Evolutionary conservation across 495 filamentous ascomycete genomes (phyloP), one percentile per base, ranked within the genome.

Genomic region (Xylaria curta): DNA sequence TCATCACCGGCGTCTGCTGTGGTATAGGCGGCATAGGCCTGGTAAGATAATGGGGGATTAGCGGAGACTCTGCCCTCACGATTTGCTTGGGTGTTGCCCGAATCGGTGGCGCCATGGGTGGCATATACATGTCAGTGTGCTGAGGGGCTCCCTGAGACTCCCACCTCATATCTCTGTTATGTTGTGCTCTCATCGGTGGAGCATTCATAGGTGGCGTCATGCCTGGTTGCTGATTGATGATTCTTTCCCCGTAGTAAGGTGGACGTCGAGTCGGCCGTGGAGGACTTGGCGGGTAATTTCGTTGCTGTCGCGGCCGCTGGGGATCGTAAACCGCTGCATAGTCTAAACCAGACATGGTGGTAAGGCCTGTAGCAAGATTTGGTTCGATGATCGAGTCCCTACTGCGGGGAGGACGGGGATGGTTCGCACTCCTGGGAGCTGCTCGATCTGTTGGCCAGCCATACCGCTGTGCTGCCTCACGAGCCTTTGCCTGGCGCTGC

Each of bases 331-430:
- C 56, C 1, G 24, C 42, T 31, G 36, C 24, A 42, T 62, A 73
- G 40, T 75, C 60, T 31, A 63, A 62, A 31, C 68, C 70, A 10
- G 74, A 70, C 53, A 76, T 73, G 12, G 49, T 33, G 17, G 69
- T 53, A 7, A 74, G 13, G 12, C 33, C 58, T 2, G n/a, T 10
- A 0, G 61, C 70, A 40, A 73, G 64, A 0, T 10, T 7, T 1
- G 67, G 64, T 17, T 78, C 76, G 42, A 74, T 64, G 5, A 61
- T 13, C n/a, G 72, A 70, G 59, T 73, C 71, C 15, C 66, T 64
- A 17, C 24, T 66, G 19, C 40, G 19, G 26, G 42, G 19, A 2
- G 17, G 36, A 12, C 38, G 54, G 17, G 0, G 36, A 38, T 42
- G 31, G 17, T 61, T 26, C 21, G 19, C 3, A 28, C 36, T 56